A percentile compares a stretch with the other conserved stretches of the same genome.
These are phyloP conservation scores for Gastroboletus turbinatus DNA, from an alignment of 1,284 basidiomycete species.

Conservation along the genomic window DNA sequence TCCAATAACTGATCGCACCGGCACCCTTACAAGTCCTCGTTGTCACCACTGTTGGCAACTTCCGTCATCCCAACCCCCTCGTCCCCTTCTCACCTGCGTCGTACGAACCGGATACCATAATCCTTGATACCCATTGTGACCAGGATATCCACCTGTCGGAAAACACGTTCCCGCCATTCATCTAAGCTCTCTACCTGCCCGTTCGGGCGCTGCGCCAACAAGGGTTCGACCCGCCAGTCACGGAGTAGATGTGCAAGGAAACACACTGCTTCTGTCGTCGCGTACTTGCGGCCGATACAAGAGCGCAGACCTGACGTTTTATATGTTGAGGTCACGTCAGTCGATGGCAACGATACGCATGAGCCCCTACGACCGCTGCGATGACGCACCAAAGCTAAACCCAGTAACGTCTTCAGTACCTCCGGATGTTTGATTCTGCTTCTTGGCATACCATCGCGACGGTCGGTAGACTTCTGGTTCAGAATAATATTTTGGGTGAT, in stretches of 20 bases:
- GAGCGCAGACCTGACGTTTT: not conserved
- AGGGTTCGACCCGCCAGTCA: not conserved
- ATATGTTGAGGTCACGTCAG: not conserved
- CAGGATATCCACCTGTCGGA: not conserved
- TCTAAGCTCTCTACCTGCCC: not conserved
- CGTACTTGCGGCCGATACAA: not conserved
- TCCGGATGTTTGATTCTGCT: not conserved
- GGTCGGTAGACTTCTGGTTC: not conserved
- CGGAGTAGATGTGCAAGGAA: not conserved
- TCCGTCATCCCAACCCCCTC: no score
- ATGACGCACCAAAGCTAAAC: not conserved
- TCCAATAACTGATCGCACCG: no score
- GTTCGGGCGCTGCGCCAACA: not conserved
- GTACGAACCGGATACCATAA: not conserved
- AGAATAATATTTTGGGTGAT: not conserved
- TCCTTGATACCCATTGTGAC: not conserved
- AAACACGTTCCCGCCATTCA: not conserved
- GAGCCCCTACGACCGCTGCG: not conserved
- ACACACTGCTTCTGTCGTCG: not conserved
- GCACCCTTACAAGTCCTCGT: no score
- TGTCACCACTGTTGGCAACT: no score
- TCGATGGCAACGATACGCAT: not conserved
- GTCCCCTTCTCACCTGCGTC: not conserved
- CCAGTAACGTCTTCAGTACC: not conserved
- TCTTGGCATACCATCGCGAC: not conserved